A percentile compares a stretch with the other conserved stretches of the same genome.
Conservation (phyloP, 176 grass and related monocot genomes). For the Triticum timopheevii region DNA sequence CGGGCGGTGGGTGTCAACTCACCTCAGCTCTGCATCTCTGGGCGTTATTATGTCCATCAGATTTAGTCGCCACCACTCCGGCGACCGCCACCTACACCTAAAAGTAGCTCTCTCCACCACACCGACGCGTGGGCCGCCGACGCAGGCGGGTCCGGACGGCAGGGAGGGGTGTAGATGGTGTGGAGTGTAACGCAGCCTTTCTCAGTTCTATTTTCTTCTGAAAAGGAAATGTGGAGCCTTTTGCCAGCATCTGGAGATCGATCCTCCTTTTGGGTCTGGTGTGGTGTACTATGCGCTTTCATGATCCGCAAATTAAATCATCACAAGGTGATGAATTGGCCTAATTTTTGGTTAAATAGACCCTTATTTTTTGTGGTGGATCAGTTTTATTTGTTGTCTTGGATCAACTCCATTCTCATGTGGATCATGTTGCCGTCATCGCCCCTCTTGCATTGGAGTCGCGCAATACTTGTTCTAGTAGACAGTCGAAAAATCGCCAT, state of each 20-base stretch:
- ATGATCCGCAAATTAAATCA: too few species aligned
- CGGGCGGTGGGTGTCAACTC: neutral
- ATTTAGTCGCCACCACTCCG: neutral
- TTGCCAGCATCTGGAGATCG: neutral
- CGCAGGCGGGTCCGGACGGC: neutral
- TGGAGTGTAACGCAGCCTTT: neutral
- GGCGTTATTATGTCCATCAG: neutral
- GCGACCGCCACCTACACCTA: neutral
- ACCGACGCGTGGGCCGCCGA: neutral
- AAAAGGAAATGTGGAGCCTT: neutral
- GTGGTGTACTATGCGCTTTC: neutral
- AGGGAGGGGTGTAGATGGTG: neutral
- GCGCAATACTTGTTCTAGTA: too few species aligned
- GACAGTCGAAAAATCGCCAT: too few species aligned
- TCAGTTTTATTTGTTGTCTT: too few species aligned
- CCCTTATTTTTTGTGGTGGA: too few species aligned
- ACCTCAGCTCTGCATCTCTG: neutral
- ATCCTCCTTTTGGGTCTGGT: too few species aligned
- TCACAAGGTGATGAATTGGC: too few species aligned
- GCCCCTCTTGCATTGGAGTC: too few species aligned
- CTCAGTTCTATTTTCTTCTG: neutral
- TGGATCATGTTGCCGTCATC: too few species aligned
- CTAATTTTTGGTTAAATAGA: too few species aligned
- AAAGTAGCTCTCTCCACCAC: neutral
- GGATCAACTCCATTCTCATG: too few species aligned